Percentiles rank a stretch among this genome's conserved stretches.
Evolutionary conservation across 352 stramenopile genomes (phyloP).

Genomic region (Albugo candida): DNA sequence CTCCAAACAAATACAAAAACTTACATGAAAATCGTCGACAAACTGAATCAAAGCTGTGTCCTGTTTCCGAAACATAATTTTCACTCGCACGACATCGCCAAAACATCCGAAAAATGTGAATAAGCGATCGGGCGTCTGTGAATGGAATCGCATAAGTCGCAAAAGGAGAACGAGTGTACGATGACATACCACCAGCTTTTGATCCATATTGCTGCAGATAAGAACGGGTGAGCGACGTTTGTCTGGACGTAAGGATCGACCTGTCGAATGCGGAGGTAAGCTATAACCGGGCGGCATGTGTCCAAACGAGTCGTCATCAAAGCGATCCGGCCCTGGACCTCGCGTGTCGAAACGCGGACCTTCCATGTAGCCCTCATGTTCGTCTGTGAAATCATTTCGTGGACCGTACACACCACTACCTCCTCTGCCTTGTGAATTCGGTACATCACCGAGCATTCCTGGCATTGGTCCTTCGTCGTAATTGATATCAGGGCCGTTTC

Average conservation of each 20-base stretch:
- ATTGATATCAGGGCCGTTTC: neutral
- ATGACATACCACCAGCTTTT: neutral
- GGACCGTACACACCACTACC: neutral
- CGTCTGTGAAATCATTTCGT: too few relatives aligned
- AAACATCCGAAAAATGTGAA: constrained; percentile 76
- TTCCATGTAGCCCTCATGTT: neutral
- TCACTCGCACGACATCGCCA: constrained; percentile 62
- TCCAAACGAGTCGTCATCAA: constrained; percentile 2
- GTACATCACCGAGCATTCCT: neutral
- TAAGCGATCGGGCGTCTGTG: constrained; percentile 32
- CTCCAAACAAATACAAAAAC: constrained; percentile 2
- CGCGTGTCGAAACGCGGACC: constrained; percentile 11
- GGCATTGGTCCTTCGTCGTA: neutral
- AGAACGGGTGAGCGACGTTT: constrained; percentile 38
- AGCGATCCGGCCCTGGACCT: constrained; percentile 2
- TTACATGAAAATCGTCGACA: constrained; percentile 46
- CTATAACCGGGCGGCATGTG: constrained; percentile 11
- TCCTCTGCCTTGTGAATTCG: neutral
- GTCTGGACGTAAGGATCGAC: constrained; percentile 30
- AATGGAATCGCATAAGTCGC: neutral
- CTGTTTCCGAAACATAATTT: constrained; percentile 76
- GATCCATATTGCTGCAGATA: constrained; percentile 73
- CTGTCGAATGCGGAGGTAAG: constrained; percentile 26
- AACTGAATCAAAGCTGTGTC: constrained; percentile 72
- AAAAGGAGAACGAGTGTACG: neutral